These are phyloP conservation scores for Fusarium sp. DNA, from an alignment of 2,329 filamentous ascomycete genomes.

Conservation along the genomic window DNA sequence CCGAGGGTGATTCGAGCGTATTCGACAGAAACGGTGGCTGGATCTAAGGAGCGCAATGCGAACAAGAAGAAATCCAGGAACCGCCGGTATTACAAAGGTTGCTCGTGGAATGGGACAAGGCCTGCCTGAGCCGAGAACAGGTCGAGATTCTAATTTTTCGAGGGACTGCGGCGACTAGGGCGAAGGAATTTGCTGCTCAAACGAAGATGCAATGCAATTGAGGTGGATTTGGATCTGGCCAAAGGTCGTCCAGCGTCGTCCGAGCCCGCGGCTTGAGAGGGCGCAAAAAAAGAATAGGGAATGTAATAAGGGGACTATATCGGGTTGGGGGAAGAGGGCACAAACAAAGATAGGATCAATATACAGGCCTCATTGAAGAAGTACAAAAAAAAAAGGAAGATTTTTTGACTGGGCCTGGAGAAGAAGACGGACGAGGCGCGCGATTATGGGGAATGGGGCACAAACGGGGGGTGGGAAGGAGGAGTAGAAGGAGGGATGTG, in stretches of 20 bases:
- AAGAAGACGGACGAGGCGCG: conserved; percentile 45
- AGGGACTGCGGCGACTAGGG: conserved; percentile 31
- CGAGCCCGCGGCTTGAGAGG: conserved; percentile 46
- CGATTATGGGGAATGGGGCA: conserved; percentile 44
- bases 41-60: conserved; percentile 47
- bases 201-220: conserved; percentile 43
- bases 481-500: conserved; percentile 43
- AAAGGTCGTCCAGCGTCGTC: conserved; percentile 48
- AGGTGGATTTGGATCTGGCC: conserved; percentile 37
- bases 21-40: conserved; percentile 41
- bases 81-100: conserved; percentile 53
- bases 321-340: conserved; percentile 32
- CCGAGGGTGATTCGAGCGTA: conserved; percentile 38
- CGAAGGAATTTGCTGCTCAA: conserved; percentile 44
- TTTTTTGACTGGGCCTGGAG: conserved; percentile 48
- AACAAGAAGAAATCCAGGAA: conserved; percentile 49
- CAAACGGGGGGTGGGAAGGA: conserved; percentile 43
- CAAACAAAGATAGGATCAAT: conserved; percentile 54
- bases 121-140: conserved; percentile 39
- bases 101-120: conserved; percentile 47
- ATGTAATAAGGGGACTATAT: conserved; percentile 39
- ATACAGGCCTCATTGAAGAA: conserved; percentile 54
- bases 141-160: conserved; percentile 35
- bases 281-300: conserved; percentile 43
- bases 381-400: conserved; percentile 39